phyloP scores from a whole-genome alignment of 306 rosid genomes.

The Begonia masoniana region DNA sequence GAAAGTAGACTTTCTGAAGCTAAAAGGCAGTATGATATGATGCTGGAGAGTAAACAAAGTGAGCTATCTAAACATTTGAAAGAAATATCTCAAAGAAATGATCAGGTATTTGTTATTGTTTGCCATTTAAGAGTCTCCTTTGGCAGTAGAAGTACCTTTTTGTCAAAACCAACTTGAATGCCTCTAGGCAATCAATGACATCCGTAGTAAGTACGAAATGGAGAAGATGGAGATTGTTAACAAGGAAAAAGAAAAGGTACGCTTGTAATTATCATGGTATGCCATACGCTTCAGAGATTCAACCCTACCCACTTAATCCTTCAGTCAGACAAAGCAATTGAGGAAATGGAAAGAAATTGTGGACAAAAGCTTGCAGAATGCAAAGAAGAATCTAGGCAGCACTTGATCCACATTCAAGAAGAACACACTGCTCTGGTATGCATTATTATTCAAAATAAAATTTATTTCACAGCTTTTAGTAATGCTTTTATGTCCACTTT shows the following conservation, averaged over 20 bases:
- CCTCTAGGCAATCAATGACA: constrained; percentile 80
- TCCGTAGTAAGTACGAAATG: constrained; percentile 66
- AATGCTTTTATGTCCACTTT: constrained; percentile 2
- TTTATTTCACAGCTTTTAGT: constrained; percentile 4
- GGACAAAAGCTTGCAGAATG: constrained; percentile 46
- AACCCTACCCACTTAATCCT: constrained; percentile 31
- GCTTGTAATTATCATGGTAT: constrained; percentile 18
- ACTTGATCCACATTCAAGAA: constrained; percentile 46
- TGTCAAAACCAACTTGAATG: constrained; percentile 18
- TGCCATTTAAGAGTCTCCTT: constrained; percentile 12
- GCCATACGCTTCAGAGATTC: constrained; percentile 7
- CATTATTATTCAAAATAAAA: constrained; percentile 10
- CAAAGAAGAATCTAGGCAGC: constrained; percentile 61
- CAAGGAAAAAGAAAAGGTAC: constrained; percentile 81
- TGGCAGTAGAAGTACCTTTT: constrained; percentile 10
- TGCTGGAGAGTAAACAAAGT: constrained; percentile 66
- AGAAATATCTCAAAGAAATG: constrained; percentile 84
- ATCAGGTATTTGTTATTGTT: constrained; percentile 51
- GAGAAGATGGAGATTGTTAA: constrained; percentile 73
- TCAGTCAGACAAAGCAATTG: constrained; percentile 55
- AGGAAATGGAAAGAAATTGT: constrained; percentile 40
- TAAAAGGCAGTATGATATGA: constrained; percentile 57
- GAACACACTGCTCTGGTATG: constrained; percentile 62
- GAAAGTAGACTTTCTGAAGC: constrained; percentile 67
- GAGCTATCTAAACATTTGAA: constrained; percentile 87